These are phyloP conservation scores for Gremmenia infestans DNA, from an alignment of 2,329 filamentous ascomycete genomes.

Conservation along the genomic window DNA sequence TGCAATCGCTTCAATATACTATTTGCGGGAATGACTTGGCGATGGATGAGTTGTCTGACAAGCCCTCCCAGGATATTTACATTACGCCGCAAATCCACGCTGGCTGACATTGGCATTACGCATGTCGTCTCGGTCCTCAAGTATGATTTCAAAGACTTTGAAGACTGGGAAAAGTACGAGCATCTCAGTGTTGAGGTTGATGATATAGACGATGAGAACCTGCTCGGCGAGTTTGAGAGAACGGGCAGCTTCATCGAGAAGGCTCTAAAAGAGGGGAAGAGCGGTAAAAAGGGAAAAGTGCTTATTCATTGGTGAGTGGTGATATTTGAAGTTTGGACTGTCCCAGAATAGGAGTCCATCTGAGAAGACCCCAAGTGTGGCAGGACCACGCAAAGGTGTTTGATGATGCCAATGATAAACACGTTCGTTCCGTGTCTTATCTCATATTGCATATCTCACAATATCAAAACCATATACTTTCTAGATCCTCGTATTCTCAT, in stretches of 20 bases:
- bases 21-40: background rate
- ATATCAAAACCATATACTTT: too few relatives aligned
- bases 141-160: conserved; percentile 53
- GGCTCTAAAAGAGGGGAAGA: conserved; percentile 56
- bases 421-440: too few relatives aligned
- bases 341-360: conserved; percentile 1
- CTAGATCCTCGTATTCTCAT: too few relatives aligned
- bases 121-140: conserved; percentile 83
- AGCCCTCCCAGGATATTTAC: conserved; percentile 63
- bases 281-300: conserved; percentile 48
- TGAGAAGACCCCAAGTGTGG: background rate
- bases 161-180: conserved; percentile 54
- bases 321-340: conserved; percentile 7
- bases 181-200: conserved; percentile 82
- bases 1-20: background rate
- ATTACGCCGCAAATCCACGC: conserved; percentile 63
- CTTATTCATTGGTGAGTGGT: conserved; percentile 65
- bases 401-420: too few relatives aligned
- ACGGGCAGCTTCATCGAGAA: conserved; percentile 80
- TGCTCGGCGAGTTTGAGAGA: conserved; percentile 73
- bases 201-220: conserved; percentile 84
- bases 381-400: too few relatives aligned
- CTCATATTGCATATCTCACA: too few relatives aligned
- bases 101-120: conserved; percentile 72
- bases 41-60: background rate